phyloP scores from a whole-genome alignment of 1,284 basidiomycete species.

The Cryptococcus maquisensis region DNA sequence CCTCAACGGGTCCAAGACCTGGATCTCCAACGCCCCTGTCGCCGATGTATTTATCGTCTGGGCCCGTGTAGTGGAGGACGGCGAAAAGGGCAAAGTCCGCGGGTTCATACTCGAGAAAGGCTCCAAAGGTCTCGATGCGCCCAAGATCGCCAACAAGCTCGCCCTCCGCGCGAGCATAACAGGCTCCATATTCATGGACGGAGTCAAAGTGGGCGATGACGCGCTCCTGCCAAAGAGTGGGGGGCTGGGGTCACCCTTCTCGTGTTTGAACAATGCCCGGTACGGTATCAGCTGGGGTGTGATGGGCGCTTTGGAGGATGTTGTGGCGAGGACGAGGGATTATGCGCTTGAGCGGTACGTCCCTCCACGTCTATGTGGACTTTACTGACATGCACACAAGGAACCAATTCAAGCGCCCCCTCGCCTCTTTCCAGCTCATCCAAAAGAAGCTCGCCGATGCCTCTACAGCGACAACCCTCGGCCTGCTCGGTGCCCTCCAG shows the following conservation, averaged over 20 bases:
- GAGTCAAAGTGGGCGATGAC: constrained; percentile 65
- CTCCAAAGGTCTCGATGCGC: constrained; percentile 75
- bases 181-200: constrained; percentile 90
- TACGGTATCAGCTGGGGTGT: constrained; percentile 91
- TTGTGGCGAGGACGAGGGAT: constrained; percentile 67
- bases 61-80: constrained; percentile 55
- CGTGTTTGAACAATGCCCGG: constrained; percentile 85
- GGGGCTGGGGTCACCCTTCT: constrained; percentile 79
- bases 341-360: constrained; percentile 77
- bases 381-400: constrained; percentile 21
- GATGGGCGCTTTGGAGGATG: constrained; percentile 93
- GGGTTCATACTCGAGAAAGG: constrained; percentile 93
- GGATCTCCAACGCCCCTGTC: constrained; percentile 88
- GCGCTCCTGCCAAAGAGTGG: constrained; percentile 68
- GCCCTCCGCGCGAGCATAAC: constrained; percentile 85
- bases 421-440: constrained; percentile 91
- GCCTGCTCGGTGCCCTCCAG: constrained; percentile 70
- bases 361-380: not conserved
- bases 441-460: constrained; percentile 97
- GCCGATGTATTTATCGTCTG: constrained; percentile 86
- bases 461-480: constrained; percentile 75
- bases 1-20: constrained; percentile 89
- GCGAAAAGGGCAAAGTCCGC: constrained; percentile 67
- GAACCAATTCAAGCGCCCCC: constrained; percentile 79
- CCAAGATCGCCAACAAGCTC: constrained; percentile 88